Conservation (phyloP, 805 yeast species). For the Wickerhamomyces pijperi region DNA sequence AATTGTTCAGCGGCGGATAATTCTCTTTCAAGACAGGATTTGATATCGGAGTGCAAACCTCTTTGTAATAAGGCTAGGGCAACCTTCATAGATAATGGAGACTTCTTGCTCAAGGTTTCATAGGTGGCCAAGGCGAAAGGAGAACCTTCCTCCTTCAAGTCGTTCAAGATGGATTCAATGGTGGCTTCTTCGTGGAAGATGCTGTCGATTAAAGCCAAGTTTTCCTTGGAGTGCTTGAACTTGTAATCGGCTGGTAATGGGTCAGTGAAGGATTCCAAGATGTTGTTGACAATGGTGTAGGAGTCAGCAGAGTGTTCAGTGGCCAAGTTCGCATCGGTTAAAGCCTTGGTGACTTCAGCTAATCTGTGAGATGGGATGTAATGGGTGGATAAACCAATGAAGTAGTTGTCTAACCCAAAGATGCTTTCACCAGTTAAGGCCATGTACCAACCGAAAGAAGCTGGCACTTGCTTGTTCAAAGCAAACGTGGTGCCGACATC, state of each 20-base stretch:
- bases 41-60: conserved; percentile 47
- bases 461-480: conserved; percentile 64
- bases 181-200: conserved; percentile 43
- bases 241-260: conserved; percentile 52
- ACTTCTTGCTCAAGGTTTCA: conserved; percentile 48
- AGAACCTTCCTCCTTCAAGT: conserved; percentile 39
- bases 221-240: conserved; percentile 43
- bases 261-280: conserved; percentile 71
- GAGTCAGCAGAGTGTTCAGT: conserved; percentile 16
- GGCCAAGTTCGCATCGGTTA: conserved; percentile 30
- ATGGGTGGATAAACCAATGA: conserved; percentile 85
- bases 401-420: conserved; percentile 68
- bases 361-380: conserved; percentile 62
- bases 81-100: conserved; percentile 71
- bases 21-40: conserved; percentile 62
- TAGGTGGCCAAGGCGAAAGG: conserved; percentile 55
- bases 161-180: conserved; percentile 37
- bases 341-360: conserved; percentile 49
- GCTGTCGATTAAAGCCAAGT: conserved; percentile 53
- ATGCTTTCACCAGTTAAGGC: conserved; percentile 80
- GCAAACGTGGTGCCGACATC: conserved; percentile 94
- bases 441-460: conserved; percentile 72
- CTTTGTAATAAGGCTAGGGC: conserved; percentile 57
- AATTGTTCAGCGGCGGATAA: conserved; percentile 67
- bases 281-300: conserved; percentile 43